phyloP scores from a whole-genome alignment of 116 monocot species.

The Thalassia testudinum region DNA sequence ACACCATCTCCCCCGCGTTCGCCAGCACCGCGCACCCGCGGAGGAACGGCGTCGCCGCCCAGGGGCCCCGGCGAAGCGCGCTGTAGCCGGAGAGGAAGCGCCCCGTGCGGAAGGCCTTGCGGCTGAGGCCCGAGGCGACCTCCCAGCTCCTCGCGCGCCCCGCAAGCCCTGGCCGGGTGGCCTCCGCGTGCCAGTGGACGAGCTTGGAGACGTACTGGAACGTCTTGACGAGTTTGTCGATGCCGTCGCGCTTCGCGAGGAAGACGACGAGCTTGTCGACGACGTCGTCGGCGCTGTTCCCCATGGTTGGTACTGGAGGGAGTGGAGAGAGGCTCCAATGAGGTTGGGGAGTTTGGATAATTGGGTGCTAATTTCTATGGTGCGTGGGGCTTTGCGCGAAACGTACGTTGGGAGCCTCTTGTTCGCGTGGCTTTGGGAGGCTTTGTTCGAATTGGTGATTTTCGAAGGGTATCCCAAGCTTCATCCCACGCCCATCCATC shows the following conservation, averaged over 20 bases:
- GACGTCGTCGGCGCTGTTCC: conserved; percentile 21
- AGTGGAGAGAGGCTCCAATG: no score
- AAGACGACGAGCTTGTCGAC: conserved; percentile 97
- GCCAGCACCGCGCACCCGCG: conserved; percentile 49
- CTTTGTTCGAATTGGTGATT: no score
- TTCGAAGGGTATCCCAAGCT: no score
- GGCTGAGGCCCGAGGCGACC: conserved; percentile 74
- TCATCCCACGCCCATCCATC: no score
- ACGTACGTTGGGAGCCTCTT: no score
- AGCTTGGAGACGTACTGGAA: conserved; percentile 99
- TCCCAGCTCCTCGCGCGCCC: conserved; percentile 70
- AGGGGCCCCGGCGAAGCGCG: conserved; percentile 44
- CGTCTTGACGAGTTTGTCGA: conserved; percentile 99
- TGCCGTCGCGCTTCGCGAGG: conserved; percentile 95
- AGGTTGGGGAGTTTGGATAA: no score
- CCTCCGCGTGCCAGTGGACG: conserved; percentile 44
- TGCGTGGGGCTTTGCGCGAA: no score
- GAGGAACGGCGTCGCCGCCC: conserved; percentile 22
- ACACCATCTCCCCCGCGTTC: conserved; percentile 96
- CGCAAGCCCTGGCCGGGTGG: conserved; percentile 29
- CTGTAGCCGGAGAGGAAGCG: conserved; percentile 95
- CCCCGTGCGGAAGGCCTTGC: conserved; percentile 87
- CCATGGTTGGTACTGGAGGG: background rate
- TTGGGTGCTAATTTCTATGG: no score
- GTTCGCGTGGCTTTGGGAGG: no score